phyloP scores from a whole-genome alignment of 1,139 yeast genomes.

The Geotrichum cucujoidarum region DNA sequence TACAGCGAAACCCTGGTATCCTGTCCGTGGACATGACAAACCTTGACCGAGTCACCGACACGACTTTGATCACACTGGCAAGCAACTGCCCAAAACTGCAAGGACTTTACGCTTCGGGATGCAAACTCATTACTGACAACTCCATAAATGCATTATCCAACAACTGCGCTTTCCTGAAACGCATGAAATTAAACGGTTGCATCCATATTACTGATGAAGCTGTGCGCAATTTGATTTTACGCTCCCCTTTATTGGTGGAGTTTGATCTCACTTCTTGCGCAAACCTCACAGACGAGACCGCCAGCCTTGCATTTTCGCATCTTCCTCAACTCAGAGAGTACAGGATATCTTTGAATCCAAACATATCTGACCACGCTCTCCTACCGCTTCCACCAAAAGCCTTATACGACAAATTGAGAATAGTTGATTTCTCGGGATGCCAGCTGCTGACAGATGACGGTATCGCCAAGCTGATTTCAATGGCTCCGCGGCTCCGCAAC shows the following conservation, averaged over 20 bases:
- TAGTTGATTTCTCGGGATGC: constrained; percentile 83
- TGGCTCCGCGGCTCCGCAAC: constrained; percentile 83
- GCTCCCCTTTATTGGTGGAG: constrained; percentile 79
- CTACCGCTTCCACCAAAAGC: constrained; percentile 25
- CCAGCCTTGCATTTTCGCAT: constrained; percentile 55
- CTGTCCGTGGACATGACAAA: constrained; percentile 89
- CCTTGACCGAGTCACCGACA: constrained; percentile 60
- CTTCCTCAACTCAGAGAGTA: constrained; percentile 75
- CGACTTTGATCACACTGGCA: constrained; percentile 66
- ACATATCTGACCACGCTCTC: constrained; percentile 60
- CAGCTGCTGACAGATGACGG: constrained; percentile 74
- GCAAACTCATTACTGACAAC: constrained; percentile 60
- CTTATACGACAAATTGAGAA: constrained; percentile 54
- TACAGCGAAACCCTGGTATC: constrained; percentile 60
- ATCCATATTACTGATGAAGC: constrained; percentile 62
- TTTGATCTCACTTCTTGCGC: constrained; percentile 83
- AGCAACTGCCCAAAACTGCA: constrained; percentile 72
- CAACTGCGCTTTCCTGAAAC: constrained; percentile 68
- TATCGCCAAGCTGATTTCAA: constrained; percentile 62
- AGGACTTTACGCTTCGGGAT: constrained; percentile 86
- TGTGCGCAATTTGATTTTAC: constrained; percentile 55
- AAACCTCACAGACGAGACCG: constrained; percentile 58
- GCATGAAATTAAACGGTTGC: constrained; percentile 78
- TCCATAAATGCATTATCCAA: constrained; percentile 59
- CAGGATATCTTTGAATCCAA: constrained; percentile 70